phyloP scores from a whole-genome alignment of 208 protist genomes.

The Crithidia fasciculata region DNA sequence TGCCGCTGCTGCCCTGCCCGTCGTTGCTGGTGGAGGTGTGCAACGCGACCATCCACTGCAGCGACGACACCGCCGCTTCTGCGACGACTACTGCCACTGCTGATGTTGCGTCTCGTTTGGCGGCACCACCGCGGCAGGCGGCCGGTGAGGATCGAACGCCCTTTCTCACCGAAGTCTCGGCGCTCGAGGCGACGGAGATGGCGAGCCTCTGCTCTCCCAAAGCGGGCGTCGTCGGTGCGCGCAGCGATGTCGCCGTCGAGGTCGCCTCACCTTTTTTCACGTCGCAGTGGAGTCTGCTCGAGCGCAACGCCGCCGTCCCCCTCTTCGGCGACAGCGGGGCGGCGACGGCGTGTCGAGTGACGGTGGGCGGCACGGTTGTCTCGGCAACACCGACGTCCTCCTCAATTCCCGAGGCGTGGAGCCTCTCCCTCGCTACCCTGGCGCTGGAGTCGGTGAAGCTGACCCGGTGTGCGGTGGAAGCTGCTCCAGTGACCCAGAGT shows the following conservation, averaged over 20 bases:
- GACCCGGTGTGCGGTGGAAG: slow-evolving; percentile 27
- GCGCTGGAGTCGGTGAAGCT: slow-evolving; percentile 14
- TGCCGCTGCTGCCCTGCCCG: slow-evolving; percentile 19
- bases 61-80: not conserved
- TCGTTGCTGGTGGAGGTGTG: slow-evolving; percentile 29
- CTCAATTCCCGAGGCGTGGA: slow-evolving; percentile 10
- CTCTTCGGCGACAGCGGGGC: slow-evolving; percentile 23
- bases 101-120: not conserved
- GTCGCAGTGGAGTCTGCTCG: slow-evolving; percentile 26
- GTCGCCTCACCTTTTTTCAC: slow-evolving; percentile 25
- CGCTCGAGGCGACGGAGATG: not conserved
- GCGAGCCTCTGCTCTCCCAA: not conserved
- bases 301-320: slow-evolving; percentile 27
- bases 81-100: not conserved
- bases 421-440: slow-evolving; percentile 10
- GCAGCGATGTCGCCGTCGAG: slow-evolving; percentile 1
- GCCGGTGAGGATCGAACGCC: not conserved
- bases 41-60: slow-evolving; percentile 9
- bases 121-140: not conserved
- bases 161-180: slow-evolving; percentile 27
- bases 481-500: not conserved
- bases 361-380: slow-evolving; percentile 20
- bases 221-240: not conserved
- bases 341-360: not conserved
- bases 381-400: slow-evolving; percentile 6